Conservation (phyloP, 2,329 filamentous ascomycete species). For the Colletotrichum trifolii region DNA sequence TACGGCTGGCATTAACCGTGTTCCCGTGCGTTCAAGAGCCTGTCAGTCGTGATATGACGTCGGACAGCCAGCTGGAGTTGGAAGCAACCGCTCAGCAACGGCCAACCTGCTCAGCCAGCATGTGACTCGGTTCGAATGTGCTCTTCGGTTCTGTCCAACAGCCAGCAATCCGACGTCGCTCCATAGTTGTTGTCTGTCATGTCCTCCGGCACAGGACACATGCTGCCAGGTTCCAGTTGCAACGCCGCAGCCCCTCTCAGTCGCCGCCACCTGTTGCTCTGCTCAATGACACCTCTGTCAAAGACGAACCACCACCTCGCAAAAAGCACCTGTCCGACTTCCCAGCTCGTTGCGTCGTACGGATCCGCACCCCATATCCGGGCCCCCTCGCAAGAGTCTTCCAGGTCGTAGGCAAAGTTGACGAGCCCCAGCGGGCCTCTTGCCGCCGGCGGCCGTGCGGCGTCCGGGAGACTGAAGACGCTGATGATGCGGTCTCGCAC, state of each 20-base stretch:
- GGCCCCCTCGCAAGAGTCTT: conserved; percentile 64
- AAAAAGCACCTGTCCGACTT: conserved; percentile 68
- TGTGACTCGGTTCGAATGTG: too few species aligned
- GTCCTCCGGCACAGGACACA: conserved; percentile 8
- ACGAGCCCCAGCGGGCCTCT: conserved; percentile 59
- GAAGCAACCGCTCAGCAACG: too few species aligned
- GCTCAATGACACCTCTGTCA: conserved; percentile 62
- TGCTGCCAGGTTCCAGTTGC: conserved; percentile 17
- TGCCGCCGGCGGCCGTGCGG: conserved; percentile 58
- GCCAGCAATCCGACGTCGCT: neutral
- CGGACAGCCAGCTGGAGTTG: too few species aligned
- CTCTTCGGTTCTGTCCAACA: too few species aligned
- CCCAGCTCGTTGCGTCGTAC: conserved; percentile 62
- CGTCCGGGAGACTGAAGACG: conserved; percentile 60
- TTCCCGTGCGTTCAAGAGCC: too few species aligned
- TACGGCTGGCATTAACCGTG: neutral
- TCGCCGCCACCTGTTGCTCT: conserved; percentile 62
- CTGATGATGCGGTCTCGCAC: conserved; percentile 64
- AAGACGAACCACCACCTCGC: conserved; percentile 71
- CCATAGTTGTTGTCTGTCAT: conserved; percentile 18
- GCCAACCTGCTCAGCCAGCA: too few species aligned
- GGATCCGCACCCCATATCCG: conserved; percentile 62
- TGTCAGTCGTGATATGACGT: too few species aligned
- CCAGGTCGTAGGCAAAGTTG: conserved; percentile 66
- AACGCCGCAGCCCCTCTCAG: conserved; percentile 53